Conservation (phyloP, 495 filamentous ascomycete genomes). For the Penicillium desertorum region DNA sequence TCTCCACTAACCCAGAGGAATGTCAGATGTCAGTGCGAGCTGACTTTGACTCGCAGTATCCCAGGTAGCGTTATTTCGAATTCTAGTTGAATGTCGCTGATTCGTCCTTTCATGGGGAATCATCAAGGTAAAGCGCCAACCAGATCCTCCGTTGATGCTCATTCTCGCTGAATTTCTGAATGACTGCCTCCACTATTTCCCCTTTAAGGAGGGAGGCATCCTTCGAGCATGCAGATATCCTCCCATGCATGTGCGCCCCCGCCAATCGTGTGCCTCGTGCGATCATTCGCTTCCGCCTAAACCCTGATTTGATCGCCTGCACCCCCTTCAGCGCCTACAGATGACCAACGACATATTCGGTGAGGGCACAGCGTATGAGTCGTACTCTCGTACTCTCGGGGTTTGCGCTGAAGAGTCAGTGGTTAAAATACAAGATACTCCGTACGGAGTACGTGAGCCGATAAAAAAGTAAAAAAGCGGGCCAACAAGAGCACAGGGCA, state of each 20-base stretch:
- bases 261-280: constrained; percentile 16
- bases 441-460: not conserved
- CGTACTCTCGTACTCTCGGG: not conserved
- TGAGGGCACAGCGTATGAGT: constrained; percentile 13
- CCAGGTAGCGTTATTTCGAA: constrained; percentile 22
- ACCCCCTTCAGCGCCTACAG: constrained; percentile 15
- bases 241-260: constrained; percentile 11
- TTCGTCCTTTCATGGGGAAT: constrained; percentile 17
- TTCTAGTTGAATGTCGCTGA: constrained; percentile 8
- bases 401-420: constrained; percentile 1
- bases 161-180: constrained; percentile 8
- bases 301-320: constrained; percentile 14
- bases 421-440: constrained; percentile 9
- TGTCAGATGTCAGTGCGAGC: constrained; percentile 38
- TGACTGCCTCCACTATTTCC: constrained; percentile 10
- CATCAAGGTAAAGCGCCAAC: constrained; percentile 16
- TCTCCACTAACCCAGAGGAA: constrained; percentile 18
- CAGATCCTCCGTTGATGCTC: not conserved
- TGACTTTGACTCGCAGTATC: constrained; percentile 18
- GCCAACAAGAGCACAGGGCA: constrained; percentile 26
- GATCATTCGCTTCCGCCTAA: constrained; percentile 9
- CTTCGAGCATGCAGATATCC: constrained; percentile 16
- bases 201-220: constrained; percentile 8
- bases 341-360: constrained; percentile 14
- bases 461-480: constrained; percentile 21